phyloP scores from a whole-genome alignment of 2,329 filamentous ascomycete species.

The Penicillium sp. region DNA sequence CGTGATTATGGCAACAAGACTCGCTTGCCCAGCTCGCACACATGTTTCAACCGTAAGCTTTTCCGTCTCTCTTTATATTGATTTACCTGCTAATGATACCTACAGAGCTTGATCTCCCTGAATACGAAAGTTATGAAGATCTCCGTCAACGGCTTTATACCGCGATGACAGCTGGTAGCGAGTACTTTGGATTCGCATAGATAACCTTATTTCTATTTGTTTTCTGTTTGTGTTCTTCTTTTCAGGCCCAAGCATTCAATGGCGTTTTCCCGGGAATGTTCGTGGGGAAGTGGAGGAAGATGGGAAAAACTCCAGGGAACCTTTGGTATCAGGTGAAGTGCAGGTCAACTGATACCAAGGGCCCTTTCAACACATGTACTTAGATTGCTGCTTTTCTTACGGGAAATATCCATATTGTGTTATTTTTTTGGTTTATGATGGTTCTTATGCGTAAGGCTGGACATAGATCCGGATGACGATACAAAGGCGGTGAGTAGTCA shows the following conservation, averaged over 20 bases:
- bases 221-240: constrained; percentile 8
- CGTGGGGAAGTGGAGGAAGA: constrained; percentile 12
- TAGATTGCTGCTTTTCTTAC: constrained; percentile 23
- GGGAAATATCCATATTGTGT: constrained; percentile 19
- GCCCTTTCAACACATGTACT: constrained; percentile 16
- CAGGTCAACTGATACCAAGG: constrained; percentile 36
- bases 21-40: constrained; percentile 92
- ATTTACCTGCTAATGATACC: constrained; percentile 3
- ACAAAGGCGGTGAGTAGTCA: constrained; percentile 25
- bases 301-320: constrained; percentile 14
- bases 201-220: constrained; percentile 18
- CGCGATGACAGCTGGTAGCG: constrained; percentile 95
- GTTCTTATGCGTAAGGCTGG: neutral
- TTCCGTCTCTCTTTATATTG: neutral
- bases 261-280: constrained; percentile 31
- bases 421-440: neutral
- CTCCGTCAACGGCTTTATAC: constrained; percentile 87
- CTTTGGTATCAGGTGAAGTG: constrained; percentile 37
- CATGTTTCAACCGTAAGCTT: constrained; percentile 96
- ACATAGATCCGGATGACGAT: neutral
- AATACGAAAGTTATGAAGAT: constrained; percentile 94
- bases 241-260: constrained; percentile 33
- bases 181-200: constrained; percentile 97
- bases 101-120: constrained; percentile 91
- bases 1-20: constrained; percentile 97